phyloP scores from a whole-genome alignment of 805 yeast genomes.

The Clavispora fructus region DNA sequence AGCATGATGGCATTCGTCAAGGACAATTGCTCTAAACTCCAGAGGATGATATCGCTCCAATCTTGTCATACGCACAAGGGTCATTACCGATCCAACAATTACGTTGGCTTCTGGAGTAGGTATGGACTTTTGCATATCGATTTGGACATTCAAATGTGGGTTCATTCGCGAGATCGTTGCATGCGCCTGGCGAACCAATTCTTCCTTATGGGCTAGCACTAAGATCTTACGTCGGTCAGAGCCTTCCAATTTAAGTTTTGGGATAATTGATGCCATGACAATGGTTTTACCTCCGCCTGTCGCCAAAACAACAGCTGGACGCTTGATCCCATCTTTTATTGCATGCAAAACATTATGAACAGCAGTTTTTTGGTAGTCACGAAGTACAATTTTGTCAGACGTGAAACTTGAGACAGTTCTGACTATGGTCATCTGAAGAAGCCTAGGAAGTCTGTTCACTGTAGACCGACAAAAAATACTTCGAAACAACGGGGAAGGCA shows the following conservation, averaged over 20 bases:
- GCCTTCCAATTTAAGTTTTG: conserved; percentile 23
- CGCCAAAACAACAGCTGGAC: conserved; percentile 81
- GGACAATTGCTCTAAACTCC: conserved; percentile 65
- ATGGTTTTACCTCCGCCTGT: conserved; percentile 96
- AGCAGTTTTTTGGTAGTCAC: conserved; percentile 68
- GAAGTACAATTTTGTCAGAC: conserved; percentile 9
- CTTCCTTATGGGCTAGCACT: conserved; percentile 77
- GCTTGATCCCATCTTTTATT: conserved; percentile 37
- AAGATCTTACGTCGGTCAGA: conserved; percentile 37
- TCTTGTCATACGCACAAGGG: conserved; percentile 45
- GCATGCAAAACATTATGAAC: conserved; percentile 50
- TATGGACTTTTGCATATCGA: conserved; percentile 61
- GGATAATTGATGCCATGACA: conserved; percentile 57
- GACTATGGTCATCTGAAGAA: no score
- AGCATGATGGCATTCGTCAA: conserved; percentile 94
- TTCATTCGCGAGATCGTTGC: conserved; percentile 39
- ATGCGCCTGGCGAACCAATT: conserved; percentile 69
- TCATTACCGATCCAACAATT: conserved; percentile 71
- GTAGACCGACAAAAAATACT: background rate
- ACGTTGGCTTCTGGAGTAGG: conserved; percentile 52
- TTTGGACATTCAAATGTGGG: conserved; percentile 50
- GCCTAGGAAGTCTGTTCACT: no score
- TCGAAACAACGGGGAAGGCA: background rate
- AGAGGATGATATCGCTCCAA: conserved; percentile 49
- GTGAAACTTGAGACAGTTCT: no score